Conservation (phyloP, 352 stramenopile genomes). For the Phytophthora syringae region DNA sequence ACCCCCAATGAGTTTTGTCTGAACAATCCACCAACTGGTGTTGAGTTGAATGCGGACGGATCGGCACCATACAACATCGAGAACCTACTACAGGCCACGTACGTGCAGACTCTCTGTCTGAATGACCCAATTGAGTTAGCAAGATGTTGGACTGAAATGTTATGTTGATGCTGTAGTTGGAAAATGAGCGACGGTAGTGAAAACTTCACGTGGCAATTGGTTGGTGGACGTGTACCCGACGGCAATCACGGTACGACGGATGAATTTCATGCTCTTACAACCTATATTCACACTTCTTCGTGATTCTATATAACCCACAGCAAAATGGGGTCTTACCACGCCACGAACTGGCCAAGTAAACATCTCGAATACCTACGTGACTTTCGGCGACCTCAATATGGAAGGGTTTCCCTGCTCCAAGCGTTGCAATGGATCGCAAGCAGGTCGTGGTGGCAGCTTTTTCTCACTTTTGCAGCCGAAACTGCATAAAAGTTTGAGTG, state of each 20-base stretch:
- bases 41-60: constrained; percentile 48
- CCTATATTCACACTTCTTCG: constrained; percentile 3
- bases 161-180: constrained; percentile 31
- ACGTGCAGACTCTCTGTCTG: constrained; percentile 17
- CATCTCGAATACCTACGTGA: constrained; percentile 41
- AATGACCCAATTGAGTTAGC: not conserved
- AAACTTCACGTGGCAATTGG: constrained; percentile 69
- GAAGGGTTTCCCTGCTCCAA: constrained; percentile 83
- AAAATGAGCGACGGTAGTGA: constrained; percentile 37
- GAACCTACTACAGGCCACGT: constrained; percentile 76
- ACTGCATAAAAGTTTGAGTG: constrained; percentile 61
- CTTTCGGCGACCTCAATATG: constrained; percentile 85
- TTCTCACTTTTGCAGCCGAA: constrained; percentile 52
- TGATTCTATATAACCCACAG: constrained; percentile 20
- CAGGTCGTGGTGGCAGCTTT: constrained; percentile 73
- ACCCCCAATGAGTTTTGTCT: constrained; percentile 67
- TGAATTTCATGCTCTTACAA: not conserved
- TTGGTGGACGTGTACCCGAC: constrained; percentile 51
- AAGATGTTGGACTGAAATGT: not conserved
- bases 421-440: constrained; percentile 74
- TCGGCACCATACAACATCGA: constrained; percentile 77
- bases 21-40: constrained; percentile 42
- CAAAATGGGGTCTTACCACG: constrained; percentile 76
- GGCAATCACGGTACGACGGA: constrained; percentile 64
- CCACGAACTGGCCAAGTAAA: constrained; percentile 37